Evolutionary conservation across 192 early-diverging fungal genomes (phyloP).

Genomic region (Entomortierella lignicola): DNA sequence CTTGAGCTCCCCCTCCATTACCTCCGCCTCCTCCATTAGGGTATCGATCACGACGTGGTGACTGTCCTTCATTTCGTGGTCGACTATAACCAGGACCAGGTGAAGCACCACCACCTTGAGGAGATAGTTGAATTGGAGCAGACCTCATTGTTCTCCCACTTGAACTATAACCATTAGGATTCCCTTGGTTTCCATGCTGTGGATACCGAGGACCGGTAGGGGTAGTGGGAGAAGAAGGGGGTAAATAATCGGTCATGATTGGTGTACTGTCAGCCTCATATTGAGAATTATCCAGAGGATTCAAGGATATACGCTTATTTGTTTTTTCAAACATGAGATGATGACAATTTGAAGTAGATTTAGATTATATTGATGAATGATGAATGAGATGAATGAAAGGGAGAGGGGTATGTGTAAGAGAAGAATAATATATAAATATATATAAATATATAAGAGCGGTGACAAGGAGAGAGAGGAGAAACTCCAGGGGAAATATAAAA

Average conservation of each 20-base stretch:
- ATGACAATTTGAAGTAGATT: not conserved
- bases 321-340: constrained; percentile 35
- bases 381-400: not conserved
- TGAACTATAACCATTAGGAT: constrained; percentile 4
- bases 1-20: no score
- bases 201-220: constrained; percentile 31
- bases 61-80: not conserved
- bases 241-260: constrained; percentile 41
- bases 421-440: no score
- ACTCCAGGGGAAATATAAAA: no score
- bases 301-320: constrained; percentile 45
- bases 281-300: constrained; percentile 30
- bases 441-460: no score
- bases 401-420: no score
- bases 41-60: not conserved
- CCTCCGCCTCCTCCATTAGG: no score
- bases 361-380: constrained; percentile 3
- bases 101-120: not conserved
- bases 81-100: constrained; percentile 3
- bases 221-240: constrained; percentile 35
- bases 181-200: constrained; percentile 8
- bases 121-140: constrained; percentile 1
- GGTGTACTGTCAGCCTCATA: constrained; percentile 43
- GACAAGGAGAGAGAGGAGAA: not conserved
- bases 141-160: not conserved